Evolutionary conservation across 331 rosid genomes (phyloP).

Genomic region (Malus hybrid): DNA sequence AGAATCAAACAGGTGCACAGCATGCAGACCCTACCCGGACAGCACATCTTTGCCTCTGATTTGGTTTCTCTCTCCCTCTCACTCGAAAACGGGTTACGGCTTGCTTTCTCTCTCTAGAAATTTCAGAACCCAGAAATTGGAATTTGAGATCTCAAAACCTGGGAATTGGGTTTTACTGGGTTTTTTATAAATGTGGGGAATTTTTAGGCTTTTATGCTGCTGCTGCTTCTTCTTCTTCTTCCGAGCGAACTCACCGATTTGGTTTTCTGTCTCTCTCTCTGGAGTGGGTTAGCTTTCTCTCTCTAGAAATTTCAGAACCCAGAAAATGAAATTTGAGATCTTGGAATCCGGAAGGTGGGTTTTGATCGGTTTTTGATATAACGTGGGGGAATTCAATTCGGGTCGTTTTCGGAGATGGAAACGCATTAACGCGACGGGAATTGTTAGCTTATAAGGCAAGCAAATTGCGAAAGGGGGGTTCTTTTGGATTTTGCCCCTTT

Average conservation of each 20-base stretch:
- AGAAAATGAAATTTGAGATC: slow-evolving; percentile 9
- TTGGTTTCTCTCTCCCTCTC: background rate
- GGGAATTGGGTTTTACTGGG: background rate
- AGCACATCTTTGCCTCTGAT: slow-evolving; percentile 39
- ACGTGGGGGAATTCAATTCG: background rate
- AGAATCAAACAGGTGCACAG: slow-evolving; percentile 54
- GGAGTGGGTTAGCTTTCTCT: background rate
- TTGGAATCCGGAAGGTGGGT: background rate
- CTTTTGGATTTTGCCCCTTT: background rate
- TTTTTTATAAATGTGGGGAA: background rate
- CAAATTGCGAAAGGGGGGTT: background rate
- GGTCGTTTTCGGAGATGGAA: slow-evolving; percentile 8
- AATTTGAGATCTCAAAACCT: slow-evolving; percentile 10
- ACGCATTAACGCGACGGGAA: background rate
- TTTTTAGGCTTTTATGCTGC: background rate
- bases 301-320: background rate
- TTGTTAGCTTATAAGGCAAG: slow-evolving; percentile 39
- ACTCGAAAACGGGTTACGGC: too few relatives aligned
- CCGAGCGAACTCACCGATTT: background rate
- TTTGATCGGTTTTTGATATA: background rate
- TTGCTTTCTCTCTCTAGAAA: background rate
- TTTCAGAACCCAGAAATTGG: background rate
- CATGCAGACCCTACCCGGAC: slow-evolving; percentile 48
- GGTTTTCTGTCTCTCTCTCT: background rate
- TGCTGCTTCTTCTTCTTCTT: background rate